These are phyloP conservation scores for Populus hybrid DNA, from an alignment of 441 rosid genomes.

Conservation along the genomic window DNA sequence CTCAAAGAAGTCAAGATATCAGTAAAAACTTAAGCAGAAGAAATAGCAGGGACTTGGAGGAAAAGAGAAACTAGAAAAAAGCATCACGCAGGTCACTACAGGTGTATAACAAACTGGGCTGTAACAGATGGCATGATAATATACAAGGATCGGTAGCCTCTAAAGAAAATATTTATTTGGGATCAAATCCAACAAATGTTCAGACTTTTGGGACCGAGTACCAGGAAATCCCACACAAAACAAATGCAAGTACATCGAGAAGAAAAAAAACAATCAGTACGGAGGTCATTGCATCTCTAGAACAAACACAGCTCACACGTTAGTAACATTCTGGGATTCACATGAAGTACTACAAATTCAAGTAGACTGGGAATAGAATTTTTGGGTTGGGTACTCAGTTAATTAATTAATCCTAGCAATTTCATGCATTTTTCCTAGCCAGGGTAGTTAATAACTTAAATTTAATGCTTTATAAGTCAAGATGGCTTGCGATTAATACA, in stretches of 20 bases:
- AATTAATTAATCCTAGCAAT: no score
- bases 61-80: background rate
- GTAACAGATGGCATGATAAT: background rate
- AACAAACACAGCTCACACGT: background rate
- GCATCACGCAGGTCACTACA: background rate
- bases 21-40: background rate
- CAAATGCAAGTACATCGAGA: background rate
- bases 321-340: background rate
- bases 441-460: no score
- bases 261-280: background rate
- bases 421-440: no score
- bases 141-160: background rate
- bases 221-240: background rate
- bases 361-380: no score
- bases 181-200: background rate
- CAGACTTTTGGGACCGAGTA: background rate
- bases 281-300: background rate
- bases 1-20: background rate
- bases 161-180: background rate
- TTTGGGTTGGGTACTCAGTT: no score
- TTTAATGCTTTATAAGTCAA: no score
- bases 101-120: background rate
- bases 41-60: background rate
- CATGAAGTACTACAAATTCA: no score
- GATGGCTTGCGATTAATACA: no score